Evolutionary conservation across 371 early-diverging fungal species (phyloP).

Genomic region (Saksenaea oblongispora): DNA sequence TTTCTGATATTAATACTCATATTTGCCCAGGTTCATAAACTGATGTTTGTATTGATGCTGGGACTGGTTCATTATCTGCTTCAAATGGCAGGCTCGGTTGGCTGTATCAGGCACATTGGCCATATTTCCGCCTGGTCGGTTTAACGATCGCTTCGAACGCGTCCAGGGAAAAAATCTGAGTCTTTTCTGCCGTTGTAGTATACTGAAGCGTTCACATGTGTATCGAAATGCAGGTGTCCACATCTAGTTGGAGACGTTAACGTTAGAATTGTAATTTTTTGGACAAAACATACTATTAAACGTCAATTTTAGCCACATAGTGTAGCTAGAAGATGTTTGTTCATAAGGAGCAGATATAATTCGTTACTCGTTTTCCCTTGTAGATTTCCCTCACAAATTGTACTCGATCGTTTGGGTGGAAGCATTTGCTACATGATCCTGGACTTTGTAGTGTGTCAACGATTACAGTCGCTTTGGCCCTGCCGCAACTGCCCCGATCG

Average conservation of each 20-base stretch:
- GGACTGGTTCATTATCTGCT: neutral
- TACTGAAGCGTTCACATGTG: neutral
- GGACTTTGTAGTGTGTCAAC: no score
- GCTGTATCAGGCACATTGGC: neutral
- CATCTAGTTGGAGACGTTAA: neutral
- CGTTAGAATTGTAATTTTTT: neutral
- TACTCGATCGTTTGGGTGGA: neutral
- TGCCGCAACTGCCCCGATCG: no score
- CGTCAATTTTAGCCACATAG: neutral
- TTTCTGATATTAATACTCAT: neutral
- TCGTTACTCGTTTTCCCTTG: neutral
- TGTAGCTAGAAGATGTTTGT: neutral
- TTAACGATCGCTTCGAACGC: neutral
- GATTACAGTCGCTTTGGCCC: no score
- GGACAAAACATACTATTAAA: neutral
- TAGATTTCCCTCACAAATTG: neutral
- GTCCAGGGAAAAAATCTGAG: neutral
- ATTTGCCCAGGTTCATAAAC: neutral
- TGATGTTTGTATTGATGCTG: neutral
- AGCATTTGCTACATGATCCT: neutral
- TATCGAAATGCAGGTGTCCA: neutral
- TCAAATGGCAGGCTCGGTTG: neutral
- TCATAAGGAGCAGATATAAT: neutral
- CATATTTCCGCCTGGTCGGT: neutral
- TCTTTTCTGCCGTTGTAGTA: neutral